Evolutionary conservation across 257 asterid species (phyloP).

Genomic region (Penstemon newberryi): DNA sequence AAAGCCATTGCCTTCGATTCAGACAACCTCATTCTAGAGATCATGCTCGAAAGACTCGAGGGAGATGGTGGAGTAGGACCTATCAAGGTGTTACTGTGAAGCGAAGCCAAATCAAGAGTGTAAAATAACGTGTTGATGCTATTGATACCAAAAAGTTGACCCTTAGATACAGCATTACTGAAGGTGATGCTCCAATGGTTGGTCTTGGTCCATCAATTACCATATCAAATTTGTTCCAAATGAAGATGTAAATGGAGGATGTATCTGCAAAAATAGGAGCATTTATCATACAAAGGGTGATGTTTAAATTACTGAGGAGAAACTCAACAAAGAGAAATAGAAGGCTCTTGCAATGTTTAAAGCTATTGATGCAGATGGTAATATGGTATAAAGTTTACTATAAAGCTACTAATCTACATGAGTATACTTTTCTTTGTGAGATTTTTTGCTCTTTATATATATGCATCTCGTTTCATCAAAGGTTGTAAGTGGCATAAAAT

Average conservation of each 20-base stretch:
- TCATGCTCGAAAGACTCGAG: slow-evolving; percentile 31
- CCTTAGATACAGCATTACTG: slow-evolving; percentile 28
- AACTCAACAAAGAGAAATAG: slow-evolving; percentile 33
- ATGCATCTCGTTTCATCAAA: too few species aligned
- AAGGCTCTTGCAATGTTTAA: slow-evolving; percentile 27
- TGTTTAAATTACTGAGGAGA: slow-evolving; percentile 28
- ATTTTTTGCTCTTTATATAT: too few species aligned
- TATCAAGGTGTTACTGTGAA: slow-evolving; percentile 28
- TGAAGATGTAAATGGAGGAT: slow-evolving; percentile 25
- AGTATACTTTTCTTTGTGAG: too few species aligned
- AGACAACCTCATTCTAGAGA: slow-evolving; percentile 34
- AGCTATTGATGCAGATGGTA: not conserved
- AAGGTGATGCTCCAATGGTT: slow-evolving; percentile 28
- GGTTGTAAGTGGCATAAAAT: too few species aligned
- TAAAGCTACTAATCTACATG: too few species aligned
- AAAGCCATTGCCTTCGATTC: slow-evolving; percentile 30
- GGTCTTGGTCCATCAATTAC: slow-evolving; percentile 24
- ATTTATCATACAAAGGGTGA: slow-evolving; percentile 35
- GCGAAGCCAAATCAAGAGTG: slow-evolving; percentile 27
- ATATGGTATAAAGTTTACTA: slow-evolving; percentile 12
- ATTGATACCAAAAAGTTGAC: slow-evolving; percentile 26
- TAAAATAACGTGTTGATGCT: slow-evolving; percentile 33
- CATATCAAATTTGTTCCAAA: slow-evolving; percentile 24
- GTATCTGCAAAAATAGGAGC: slow-evolving; percentile 28
- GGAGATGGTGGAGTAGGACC: slow-evolving; percentile 42